phyloP scores from a whole-genome alignment of 305 asterid species.

The Euphrasia arctica region DNA sequence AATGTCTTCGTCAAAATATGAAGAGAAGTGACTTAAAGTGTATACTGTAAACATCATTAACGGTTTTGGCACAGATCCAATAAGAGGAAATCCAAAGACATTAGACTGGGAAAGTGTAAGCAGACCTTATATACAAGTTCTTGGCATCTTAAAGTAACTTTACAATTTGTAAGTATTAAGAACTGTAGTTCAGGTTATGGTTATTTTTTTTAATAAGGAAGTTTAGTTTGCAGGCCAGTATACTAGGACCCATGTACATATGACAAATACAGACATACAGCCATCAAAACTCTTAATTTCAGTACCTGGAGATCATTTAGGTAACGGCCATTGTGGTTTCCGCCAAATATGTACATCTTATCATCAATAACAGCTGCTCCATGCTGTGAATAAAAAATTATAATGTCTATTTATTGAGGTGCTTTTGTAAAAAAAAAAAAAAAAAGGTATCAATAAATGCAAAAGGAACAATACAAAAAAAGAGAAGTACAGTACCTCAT shows the following conservation, averaged over 20 bases:
- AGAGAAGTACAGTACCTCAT: constrained; percentile 54
- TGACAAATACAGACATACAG: constrained; percentile 10
- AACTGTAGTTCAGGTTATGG: constrained; percentile 16
- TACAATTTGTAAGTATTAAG: constrained; percentile 5
- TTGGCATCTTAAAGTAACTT: constrained; percentile 16
- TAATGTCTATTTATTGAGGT: constrained; percentile 3
- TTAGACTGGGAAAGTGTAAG: constrained; percentile 5
- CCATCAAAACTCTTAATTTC: constrained; percentile 23
- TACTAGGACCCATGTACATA: constrained; percentile 19
- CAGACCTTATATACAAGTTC: constrained; percentile 8
- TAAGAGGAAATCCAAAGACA: constrained; percentile 11
- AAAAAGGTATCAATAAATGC: constrained; percentile 3
- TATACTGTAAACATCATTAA: constrained; percentile 6
- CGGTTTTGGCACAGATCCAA: constrained; percentile 12
- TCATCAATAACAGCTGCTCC: constrained; percentile 91
- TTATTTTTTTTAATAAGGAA: background rate
- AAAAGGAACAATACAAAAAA: constrained; percentile 20
- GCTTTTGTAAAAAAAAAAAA: background rate
- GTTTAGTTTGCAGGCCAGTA: constrained; percentile 24
- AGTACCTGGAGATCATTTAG: constrained; percentile 95
- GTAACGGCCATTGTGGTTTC: constrained; percentile 96
- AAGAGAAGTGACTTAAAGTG: constrained; percentile 23
- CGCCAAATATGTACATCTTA: constrained; percentile 94
- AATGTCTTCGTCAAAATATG: constrained; percentile 25
- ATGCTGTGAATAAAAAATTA: constrained; percentile 53